These are phyloP conservation scores for Diplodia corticola DNA, from an alignment of 2,329 filamentous ascomycete species.

Conservation along the genomic window DNA sequence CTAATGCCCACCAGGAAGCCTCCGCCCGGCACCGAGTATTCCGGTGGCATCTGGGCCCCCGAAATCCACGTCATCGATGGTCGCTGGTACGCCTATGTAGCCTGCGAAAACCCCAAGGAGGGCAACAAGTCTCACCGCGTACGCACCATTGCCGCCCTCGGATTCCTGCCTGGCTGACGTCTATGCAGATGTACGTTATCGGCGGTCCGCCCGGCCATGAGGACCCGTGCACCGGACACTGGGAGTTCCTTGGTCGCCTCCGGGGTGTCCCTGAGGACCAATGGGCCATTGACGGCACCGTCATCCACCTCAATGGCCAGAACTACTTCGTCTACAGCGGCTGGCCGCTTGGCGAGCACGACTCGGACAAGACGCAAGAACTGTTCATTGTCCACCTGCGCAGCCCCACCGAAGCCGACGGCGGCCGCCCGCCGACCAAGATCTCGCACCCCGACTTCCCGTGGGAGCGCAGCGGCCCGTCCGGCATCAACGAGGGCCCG, in stretches of 20 bases:
- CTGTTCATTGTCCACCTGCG: conserved; percentile 46
- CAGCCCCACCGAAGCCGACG: conserved; percentile 38
- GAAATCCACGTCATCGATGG: conserved; percentile 55
- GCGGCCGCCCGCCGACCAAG: conserved; percentile 35
- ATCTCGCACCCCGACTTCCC: conserved; percentile 44
- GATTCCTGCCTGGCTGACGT: not conserved
- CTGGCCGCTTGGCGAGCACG: conserved; percentile 43
- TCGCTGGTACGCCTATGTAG: conserved; percentile 58
- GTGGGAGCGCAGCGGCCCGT: conserved; percentile 44
- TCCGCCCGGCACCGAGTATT: conserved; percentile 45
- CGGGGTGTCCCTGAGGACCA: conserved; percentile 44
- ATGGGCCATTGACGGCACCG: conserved; percentile 52
- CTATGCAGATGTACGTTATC: conserved; percentile 44
- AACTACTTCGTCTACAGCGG: conserved; percentile 50
- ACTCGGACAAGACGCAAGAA: conserved; percentile 44
- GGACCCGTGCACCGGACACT: conserved; percentile 33
- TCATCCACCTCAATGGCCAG: conserved; percentile 40
- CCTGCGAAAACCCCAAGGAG: conserved; percentile 42
- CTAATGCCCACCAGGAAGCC: conserved; percentile 38
- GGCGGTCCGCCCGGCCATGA: conserved; percentile 39
- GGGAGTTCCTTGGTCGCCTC: conserved; percentile 47
- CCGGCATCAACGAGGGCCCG: conserved; percentile 50
- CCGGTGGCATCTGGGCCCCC: conserved; percentile 55
- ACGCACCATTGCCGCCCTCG: not conserved
- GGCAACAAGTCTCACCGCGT: conserved; percentile 46